phyloP scores from a whole-genome alignment of 768 basidiomycete species.

The Exidia glandulosa region DNA sequence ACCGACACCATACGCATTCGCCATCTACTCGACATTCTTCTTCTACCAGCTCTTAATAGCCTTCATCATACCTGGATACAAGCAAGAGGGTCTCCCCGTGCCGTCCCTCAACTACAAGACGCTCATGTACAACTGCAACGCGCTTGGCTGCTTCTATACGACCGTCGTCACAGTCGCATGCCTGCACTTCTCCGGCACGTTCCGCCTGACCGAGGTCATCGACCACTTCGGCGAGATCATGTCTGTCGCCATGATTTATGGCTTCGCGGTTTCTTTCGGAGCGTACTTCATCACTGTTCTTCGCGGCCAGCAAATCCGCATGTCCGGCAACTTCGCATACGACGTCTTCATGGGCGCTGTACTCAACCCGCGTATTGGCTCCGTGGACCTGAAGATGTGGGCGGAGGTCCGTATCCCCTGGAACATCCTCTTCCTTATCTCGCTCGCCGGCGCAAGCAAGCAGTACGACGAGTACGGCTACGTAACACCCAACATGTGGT shows the following conservation, averaged over 20 bases:
- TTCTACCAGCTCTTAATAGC: constrained; percentile 85
- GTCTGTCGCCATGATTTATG: constrained; percentile 89
- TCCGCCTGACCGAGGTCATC: constrained; percentile 89
- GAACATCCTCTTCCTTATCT: constrained; percentile 89
- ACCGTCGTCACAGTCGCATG: constrained; percentile 64
- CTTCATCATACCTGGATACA: constrained; percentile 80
- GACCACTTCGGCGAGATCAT: constrained; percentile 94
- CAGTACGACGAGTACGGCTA: constrained; percentile 90
- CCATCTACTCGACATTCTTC: constrained; percentile 82
- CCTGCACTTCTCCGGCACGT: constrained; percentile 70
- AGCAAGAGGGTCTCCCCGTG: constrained; percentile 92
- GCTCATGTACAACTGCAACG: constrained; percentile 95
- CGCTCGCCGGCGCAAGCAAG: constrained; percentile 87
- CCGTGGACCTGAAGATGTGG: constrained; percentile 97
- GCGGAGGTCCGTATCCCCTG: constrained; percentile 94
- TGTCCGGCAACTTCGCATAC: constrained; percentile 92
- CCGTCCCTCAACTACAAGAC: constrained; percentile 89
- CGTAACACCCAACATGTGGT: constrained; percentile 91
- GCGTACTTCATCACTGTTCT: constrained; percentile 71
- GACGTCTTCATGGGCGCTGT: constrained; percentile 95
- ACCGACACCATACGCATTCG: constrained; percentile 81
- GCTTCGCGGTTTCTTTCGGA: constrained; percentile 69
- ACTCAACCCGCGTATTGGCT: constrained; percentile 86
- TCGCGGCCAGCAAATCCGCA: constrained; percentile 74
- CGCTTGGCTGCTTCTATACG: constrained; percentile 70